Evolutionary conservation across 352 stramenopile species (phyloP).

Genomic region (Phytophthora hybrid): DNA sequence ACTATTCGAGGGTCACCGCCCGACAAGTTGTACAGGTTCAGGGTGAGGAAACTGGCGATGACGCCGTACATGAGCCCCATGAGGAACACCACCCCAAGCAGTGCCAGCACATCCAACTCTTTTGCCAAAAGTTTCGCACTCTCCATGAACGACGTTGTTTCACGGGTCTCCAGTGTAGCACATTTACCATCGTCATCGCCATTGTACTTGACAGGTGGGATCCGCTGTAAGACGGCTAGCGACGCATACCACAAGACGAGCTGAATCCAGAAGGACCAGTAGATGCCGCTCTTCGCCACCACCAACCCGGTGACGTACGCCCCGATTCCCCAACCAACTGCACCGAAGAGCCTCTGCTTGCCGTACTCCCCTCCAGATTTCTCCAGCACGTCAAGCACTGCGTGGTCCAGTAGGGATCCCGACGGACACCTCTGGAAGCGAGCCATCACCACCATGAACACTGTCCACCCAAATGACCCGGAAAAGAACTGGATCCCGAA

Average conservation of each 20-base stretch:
- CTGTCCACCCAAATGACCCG: conserved; percentile 47
- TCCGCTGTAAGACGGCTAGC: background rate
- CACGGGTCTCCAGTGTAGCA: background rate
- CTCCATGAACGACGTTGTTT: conserved; percentile 44
- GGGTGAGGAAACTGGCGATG: conserved; percentile 71
- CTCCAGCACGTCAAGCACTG: conserved; percentile 60
- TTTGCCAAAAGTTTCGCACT: conserved; percentile 34
- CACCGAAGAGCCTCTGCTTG: conserved; percentile 76
- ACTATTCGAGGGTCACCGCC: conserved; percentile 49
- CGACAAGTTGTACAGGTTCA: conserved; percentile 63
- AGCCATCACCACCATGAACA: conserved; percentile 52
- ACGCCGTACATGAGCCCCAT: conserved; percentile 78
- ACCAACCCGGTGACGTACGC: conserved; percentile 65
- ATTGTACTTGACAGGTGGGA: background rate
- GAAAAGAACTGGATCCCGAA: conserved; percentile 57
- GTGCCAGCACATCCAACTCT: conserved; percentile 60
- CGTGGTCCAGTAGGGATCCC: conserved; percentile 66
- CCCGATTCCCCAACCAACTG: conserved; percentile 59
- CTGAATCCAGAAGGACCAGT: conserved; percentile 4
- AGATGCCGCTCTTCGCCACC: conserved; percentile 56
- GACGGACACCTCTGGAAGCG: conserved; percentile 60
- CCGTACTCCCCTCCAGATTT: conserved; percentile 75
- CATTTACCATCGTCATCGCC: background rate
- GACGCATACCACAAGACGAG: conserved; percentile 3
- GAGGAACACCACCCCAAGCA: conserved; percentile 70